These are phyloP conservation scores for Xerocomellus chrysenteron DNA, from an alignment of 768 basidiomycete genomes.

Conservation along the genomic window DNA sequence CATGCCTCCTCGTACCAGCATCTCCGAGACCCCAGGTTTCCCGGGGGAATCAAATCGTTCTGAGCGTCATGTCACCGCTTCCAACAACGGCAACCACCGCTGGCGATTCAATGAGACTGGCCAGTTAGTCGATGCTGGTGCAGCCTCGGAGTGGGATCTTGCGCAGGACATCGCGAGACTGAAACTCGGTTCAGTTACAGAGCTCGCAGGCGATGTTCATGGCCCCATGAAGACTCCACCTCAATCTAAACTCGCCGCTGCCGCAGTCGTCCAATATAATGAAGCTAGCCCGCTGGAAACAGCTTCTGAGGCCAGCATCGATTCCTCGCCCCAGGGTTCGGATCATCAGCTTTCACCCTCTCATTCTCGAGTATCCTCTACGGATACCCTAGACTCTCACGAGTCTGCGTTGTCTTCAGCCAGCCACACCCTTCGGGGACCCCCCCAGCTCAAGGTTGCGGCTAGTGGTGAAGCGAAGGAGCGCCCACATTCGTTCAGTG, in stretches of 20 bases:
- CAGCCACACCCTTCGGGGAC: constrained; percentile 57
- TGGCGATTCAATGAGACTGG: constrained; percentile 68
- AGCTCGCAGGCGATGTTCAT: constrained; percentile 49
- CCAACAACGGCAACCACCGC: constrained; percentile 42
- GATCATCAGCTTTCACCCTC: constrained; percentile 66
- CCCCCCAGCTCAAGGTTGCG: constrained; percentile 53
- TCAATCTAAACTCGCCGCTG: constrained; percentile 56
- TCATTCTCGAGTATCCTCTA: constrained; percentile 83
- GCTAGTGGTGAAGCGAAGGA: constrained; percentile 62
- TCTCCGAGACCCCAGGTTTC: constrained; percentile 22
- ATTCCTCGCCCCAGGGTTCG: constrained; percentile 68
- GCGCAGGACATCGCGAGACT: constrained; percentile 72
- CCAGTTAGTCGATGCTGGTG: constrained; percentile 57
- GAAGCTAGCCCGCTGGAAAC: constrained; percentile 75
- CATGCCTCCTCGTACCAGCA: constrained; percentile 49
- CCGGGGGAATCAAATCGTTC: constrained; percentile 29
- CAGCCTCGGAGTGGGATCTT: constrained; percentile 64
- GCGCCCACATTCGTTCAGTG: constrained; percentile 80
- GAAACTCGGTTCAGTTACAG: constrained; percentile 59
- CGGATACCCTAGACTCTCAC: constrained; percentile 67
- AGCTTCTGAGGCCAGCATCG: constrained; percentile 66
- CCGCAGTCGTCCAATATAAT: constrained; percentile 53
- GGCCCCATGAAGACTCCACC: constrained; percentile 63
- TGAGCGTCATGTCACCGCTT: constrained; percentile 39
- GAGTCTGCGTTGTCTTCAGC: constrained; percentile 51